These are phyloP conservation scores for Grammothele lineata DNA, from an alignment of 768 basidiomycete species.

Conservation along the genomic window DNA sequence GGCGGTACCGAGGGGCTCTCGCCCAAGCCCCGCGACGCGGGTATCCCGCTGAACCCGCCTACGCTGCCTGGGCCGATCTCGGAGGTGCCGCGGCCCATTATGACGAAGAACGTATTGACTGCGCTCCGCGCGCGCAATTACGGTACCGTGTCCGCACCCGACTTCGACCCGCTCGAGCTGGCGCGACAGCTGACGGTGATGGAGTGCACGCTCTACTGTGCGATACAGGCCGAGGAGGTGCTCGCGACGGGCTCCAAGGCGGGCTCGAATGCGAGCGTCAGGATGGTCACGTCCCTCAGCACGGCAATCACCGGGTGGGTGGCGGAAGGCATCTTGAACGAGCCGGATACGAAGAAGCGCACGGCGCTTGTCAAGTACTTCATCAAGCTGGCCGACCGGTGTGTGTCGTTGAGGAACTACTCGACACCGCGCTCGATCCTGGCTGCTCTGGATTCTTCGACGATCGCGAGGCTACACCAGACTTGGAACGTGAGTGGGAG, in stretches of 20 bases:
- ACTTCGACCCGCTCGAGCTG: conserved; percentile 90
- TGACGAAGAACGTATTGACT: conserved; percentile 74
- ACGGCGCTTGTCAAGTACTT: conserved; percentile 81
- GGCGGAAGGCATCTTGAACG: conserved; percentile 88
- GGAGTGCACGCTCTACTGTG: conserved; percentile 85
- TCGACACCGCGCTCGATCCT: conserved; percentile 91
- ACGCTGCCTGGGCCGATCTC: conserved; percentile 34
- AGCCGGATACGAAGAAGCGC: conserved; percentile 84
- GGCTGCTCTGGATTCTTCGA: conserved; percentile 93
- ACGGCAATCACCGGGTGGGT: conserved; percentile 96
- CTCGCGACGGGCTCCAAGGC: conserved; percentile 75
- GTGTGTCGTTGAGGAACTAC: conserved; percentile 79
- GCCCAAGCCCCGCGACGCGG: conserved; percentile 63
- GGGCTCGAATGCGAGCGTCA: conserved; percentile 59
- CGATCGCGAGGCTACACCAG: conserved; percentile 85
- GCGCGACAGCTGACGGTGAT: conserved; percentile 92
- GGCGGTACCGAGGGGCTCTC: conserved; percentile 36
- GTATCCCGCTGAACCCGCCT: conserved; percentile 68
- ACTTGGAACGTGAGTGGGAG: conserved; percentile 65
- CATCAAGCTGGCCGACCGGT: conserved; percentile 90
- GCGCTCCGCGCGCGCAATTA: conserved; percentile 66
- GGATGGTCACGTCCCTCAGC: conserved; percentile 81
- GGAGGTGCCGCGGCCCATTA: conserved; percentile 82
- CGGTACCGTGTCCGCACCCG: conserved; percentile 63
- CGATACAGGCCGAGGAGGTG: conserved; percentile 85